phyloP scores from a whole-genome alignment of 2,329 filamentous ascomycete genomes.

The Fusarium succisae region DNA sequence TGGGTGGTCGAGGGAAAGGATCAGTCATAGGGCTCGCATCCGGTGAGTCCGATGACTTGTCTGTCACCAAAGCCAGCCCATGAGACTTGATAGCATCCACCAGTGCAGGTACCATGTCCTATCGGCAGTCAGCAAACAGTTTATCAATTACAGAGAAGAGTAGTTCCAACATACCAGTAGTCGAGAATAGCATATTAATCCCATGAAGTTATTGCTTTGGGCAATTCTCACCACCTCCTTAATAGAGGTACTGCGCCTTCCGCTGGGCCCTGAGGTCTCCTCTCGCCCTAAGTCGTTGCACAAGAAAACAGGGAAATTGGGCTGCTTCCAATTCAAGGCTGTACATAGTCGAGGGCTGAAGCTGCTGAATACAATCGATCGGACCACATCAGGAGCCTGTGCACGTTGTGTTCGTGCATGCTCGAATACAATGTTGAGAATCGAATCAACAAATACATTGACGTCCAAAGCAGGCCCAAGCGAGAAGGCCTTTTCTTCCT shows the following conservation, averaged over 20 bases:
- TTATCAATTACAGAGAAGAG: no score
- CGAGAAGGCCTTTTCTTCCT: slow-evolving; percentile 75
- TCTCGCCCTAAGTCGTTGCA: slow-evolving; percentile 89
- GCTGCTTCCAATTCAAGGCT: slow-evolving; percentile 98
- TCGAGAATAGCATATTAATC: slow-evolving; percentile 87
- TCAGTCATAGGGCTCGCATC: slow-evolving; percentile 54
- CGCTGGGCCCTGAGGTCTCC: slow-evolving; percentile 62
- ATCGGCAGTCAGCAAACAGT: not conserved
- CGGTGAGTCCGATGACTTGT: slow-evolving; percentile 73
- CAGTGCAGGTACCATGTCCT: slow-evolving; percentile 93
- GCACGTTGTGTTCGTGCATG: slow-evolving; percentile 77
- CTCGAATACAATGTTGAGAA: slow-evolving; percentile 88
- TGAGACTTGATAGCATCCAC: slow-evolving; percentile 95
- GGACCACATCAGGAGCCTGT: slow-evolving; percentile 74
- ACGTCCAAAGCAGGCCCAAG: slow-evolving; percentile 82
- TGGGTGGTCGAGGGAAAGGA: slow-evolving; percentile 70
- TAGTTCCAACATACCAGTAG: slow-evolving; percentile 72
- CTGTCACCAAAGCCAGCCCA: slow-evolving; percentile 89
- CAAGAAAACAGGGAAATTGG: slow-evolving; percentile 94
- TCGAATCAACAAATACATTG: slow-evolving; percentile 85
- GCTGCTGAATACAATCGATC: slow-evolving; percentile 93
- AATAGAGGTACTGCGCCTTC: slow-evolving; percentile 81
- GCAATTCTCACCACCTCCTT: slow-evolving; percentile 95
- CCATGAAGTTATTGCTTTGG: slow-evolving; percentile 98
- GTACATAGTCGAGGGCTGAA: slow-evolving; percentile 92